A percentile compares a stretch with the other conserved stretches of the same genome.
Evolutionary conservation across 305 asterid genomes (phyloP).

Genomic region (Nicotiana rustica): DNA sequence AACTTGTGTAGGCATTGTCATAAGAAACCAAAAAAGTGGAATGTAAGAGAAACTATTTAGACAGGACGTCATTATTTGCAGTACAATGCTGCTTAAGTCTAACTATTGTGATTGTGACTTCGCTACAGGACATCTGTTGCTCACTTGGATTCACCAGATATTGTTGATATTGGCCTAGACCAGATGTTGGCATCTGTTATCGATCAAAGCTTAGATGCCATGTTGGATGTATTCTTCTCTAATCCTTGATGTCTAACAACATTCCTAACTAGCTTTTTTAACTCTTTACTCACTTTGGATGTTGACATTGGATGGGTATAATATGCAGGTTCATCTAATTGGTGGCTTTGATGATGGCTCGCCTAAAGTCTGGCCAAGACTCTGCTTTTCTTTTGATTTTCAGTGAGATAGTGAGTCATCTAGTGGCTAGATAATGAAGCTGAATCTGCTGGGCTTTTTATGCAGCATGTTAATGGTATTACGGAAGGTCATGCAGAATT

Average conservation of each 20-base stretch:
- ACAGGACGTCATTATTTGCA: background rate
- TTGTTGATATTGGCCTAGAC: slow-evolving; percentile 73
- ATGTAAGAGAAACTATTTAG: slow-evolving; percentile 60
- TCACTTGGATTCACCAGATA: slow-evolving; percentile 82
- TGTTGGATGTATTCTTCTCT: slow-evolving; percentile 68
- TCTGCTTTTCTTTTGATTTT: slow-evolving; percentile 45
- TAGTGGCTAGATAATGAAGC: slow-evolving; percentile 36
- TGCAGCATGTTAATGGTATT: slow-evolving; percentile 60
- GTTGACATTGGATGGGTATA: slow-evolving; percentile 38
- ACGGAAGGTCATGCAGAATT: slow-evolving; percentile 36
- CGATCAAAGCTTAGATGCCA: slow-evolving; percentile 58
- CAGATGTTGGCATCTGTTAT: slow-evolving; percentile 82
- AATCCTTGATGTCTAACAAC: slow-evolving; percentile 32
- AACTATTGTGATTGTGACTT: slow-evolving; percentile 31
- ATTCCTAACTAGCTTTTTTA: slow-evolving; percentile 13
- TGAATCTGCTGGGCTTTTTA: slow-evolving; percentile 43
- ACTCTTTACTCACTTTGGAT: slow-evolving; percentile 27
- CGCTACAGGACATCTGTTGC: slow-evolving; percentile 80
- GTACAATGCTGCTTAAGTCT: slow-evolving; percentile 22
- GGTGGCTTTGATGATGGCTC: slow-evolving; percentile 86
- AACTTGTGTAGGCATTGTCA: slow-evolving; percentile 83
- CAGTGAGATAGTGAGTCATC: slow-evolving; percentile 35
- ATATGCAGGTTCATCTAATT: slow-evolving; percentile 86
- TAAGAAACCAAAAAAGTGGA: slow-evolving; percentile 76
- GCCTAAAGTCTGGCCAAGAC: slow-evolving; percentile 58